Evolutionary conservation across 345 rosid species (phyloP).

Genomic region (Syzygium grande): DNA sequence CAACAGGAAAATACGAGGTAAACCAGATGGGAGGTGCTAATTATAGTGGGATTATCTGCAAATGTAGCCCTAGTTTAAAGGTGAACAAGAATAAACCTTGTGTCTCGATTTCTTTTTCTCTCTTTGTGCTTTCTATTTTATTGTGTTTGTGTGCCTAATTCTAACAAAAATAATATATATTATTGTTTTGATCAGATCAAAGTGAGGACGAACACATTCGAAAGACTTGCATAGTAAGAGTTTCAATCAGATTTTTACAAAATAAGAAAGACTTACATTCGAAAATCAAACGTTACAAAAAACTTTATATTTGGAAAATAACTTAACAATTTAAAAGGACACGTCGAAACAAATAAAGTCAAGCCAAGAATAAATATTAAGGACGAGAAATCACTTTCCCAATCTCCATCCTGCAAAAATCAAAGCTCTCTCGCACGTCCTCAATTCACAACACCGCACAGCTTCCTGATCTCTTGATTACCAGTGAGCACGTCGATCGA

Average conservation of each 20-base stretch:
- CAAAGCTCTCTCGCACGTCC: not conserved
- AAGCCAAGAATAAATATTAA: not conserved
- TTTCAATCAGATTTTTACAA: not conserved
- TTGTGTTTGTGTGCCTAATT: no score
- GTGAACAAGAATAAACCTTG: no score
- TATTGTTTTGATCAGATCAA: not conserved
- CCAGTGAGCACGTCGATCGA: constrained; percentile 27
- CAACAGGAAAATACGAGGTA: no score
- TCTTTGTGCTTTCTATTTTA: no score
- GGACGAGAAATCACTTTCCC: not conserved
- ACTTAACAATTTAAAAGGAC: not conserved
- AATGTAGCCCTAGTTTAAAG: no score
- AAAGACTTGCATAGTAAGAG: no score
- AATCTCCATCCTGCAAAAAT: not conserved
- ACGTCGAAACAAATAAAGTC: not conserved
- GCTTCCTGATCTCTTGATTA: constrained; percentile 20
- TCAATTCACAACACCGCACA: constrained; percentile 19
- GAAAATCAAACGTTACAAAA: not conserved
- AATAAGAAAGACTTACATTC: not conserved
- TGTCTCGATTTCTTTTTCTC: no score
- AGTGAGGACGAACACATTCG: not conserved
- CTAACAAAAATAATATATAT: not conserved
- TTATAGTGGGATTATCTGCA: no score
- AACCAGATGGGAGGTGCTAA: no score
- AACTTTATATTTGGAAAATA: not conserved